phyloP scores from a whole-genome alignment of 2,329 filamentous ascomycete genomes.

The Byssochlamys sp. region DNA sequence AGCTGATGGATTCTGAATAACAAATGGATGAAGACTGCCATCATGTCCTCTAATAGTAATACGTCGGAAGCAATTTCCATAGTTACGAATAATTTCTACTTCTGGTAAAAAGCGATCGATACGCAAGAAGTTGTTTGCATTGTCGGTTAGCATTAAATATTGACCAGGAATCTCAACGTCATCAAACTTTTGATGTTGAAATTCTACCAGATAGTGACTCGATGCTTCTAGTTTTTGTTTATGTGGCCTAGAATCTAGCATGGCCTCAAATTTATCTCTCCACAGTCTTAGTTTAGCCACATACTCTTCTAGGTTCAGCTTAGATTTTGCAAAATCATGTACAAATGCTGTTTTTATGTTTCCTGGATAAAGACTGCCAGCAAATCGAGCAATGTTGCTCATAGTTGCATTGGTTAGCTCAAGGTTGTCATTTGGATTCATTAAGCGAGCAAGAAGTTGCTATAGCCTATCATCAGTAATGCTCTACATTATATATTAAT shows the following conservation, averaged over 20 bases:
- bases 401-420: conserved; percentile 85
- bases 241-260: conserved; percentile 72
- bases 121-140: conserved; percentile 95
- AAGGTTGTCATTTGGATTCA: too few species aligned
- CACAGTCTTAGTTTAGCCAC: conserved; percentile 92
- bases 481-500: too few species aligned
- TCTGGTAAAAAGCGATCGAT: conserved; percentile 94
- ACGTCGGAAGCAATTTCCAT: conserved; percentile 81
- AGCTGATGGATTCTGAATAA: conserved; percentile 88
- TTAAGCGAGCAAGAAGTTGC: too few species aligned
- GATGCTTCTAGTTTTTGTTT: conserved; percentile 70
- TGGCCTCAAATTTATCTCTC: conserved; percentile 97
- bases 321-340: conserved; percentile 86
- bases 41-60: conserved; percentile 95
- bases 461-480: too few species aligned
- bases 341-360: conserved; percentile 96
- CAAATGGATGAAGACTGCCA: conserved; percentile 91
- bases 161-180: conserved; percentile 96
- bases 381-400: conserved; percentile 90
- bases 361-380: conserved; percentile 84
- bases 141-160: conserved; percentile 92
- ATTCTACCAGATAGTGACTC: conserved; percentile 87
- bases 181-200: conserved; percentile 94
- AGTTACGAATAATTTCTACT: conserved; percentile 81
- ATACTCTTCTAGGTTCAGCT: conserved; percentile 96